phyloP scores from a whole-genome alignment of 2,329 filamentous ascomycete genomes.

The Trichoderma atrobrunneum region DNA sequence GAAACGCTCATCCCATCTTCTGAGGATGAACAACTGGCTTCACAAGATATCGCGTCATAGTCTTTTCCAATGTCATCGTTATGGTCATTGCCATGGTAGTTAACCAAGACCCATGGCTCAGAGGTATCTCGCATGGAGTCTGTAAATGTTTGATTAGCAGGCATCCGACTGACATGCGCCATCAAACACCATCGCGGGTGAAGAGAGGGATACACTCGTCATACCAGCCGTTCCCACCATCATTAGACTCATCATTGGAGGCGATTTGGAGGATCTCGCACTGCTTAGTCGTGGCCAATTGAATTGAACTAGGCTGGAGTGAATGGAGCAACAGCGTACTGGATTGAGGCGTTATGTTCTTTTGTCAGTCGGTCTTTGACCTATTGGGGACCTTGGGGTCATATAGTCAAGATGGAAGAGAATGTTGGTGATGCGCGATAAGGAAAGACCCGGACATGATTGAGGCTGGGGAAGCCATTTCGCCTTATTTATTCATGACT shows the following conservation, averaged over 20 bases:
- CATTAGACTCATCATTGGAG: background rate
- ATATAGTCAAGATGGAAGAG: fast-evolving
- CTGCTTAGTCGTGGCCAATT: background rate
- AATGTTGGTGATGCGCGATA: background rate
- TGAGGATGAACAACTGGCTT: background rate
- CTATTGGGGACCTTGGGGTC: too few relatives aligned
- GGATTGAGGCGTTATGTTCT: fast-evolving
- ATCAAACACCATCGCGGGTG: background rate
- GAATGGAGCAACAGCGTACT: background rate
- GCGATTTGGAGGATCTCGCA: background rate
- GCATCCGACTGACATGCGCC: background rate
- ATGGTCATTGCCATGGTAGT: fast-evolving
- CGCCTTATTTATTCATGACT: background rate
- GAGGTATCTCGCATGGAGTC: background rate
- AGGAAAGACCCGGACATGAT: fast-evolving
- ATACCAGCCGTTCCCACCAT: background rate
- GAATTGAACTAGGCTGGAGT: background rate
- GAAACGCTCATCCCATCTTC: background rate
- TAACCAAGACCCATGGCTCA: background rate
- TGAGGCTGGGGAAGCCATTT: background rate
- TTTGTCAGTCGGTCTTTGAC: background rate
- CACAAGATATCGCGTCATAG: background rate
- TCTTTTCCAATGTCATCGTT: background rate
- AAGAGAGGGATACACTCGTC: background rate
- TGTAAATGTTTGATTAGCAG: background rate